These are phyloP conservation scores for Nakaseomyces sp. DNA, from an alignment of 1,139 yeast genomes.

Conservation along the genomic window DNA sequence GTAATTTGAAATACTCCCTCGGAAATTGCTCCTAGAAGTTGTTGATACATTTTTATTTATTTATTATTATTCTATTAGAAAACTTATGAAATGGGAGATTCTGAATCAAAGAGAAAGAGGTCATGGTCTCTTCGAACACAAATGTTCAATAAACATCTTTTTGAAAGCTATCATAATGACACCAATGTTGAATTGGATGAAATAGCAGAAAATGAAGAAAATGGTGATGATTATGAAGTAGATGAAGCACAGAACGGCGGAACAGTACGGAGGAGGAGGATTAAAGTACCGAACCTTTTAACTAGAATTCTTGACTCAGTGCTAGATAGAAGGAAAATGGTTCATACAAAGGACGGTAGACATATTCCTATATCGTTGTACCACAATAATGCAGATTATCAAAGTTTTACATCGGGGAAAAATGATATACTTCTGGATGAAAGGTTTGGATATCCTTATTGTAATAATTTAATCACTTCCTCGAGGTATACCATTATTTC, in stretches of 20 bases:
- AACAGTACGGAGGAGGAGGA: slow-evolving; percentile 13
- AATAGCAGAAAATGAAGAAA: slow-evolving; percentile 10
- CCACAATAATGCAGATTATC: slow-evolving; percentile 23
- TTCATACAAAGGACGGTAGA: slow-evolving; percentile 56
- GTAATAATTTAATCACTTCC: slow-evolving; percentile 66
- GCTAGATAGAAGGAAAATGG: slow-evolving; percentile 28
- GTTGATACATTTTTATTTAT: neutral
- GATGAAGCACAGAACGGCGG: slow-evolving; percentile 11
- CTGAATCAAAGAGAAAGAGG: slow-evolving; percentile 42
- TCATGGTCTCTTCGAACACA: slow-evolving; percentile 71
- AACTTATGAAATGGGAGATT: slow-evolving; percentile 2
- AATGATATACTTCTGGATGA: slow-evolving; percentile 48
- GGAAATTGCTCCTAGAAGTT: too few relatives aligned
- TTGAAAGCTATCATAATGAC: slow-evolving; percentile 18
- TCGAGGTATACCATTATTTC: slow-evolving; percentile 76
- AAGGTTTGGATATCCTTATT: slow-evolving; percentile 50
- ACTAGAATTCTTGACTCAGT: slow-evolving; percentile 24
- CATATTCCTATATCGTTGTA: slow-evolving; percentile 55
- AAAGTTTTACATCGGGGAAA: slow-evolving; percentile 14
- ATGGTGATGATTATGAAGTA: slow-evolving; percentile 11
- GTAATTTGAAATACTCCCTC: too few relatives aligned
- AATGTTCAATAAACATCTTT: slow-evolving; percentile 47
- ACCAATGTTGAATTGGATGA: slow-evolving; percentile 29
- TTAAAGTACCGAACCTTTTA: slow-evolving; percentile 16
- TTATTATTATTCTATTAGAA: neutral